These are phyloP conservation scores for Metschnikowia aberdeeniae DNA, from an alignment of 805 yeast genomes.

Conservation along the genomic window DNA sequence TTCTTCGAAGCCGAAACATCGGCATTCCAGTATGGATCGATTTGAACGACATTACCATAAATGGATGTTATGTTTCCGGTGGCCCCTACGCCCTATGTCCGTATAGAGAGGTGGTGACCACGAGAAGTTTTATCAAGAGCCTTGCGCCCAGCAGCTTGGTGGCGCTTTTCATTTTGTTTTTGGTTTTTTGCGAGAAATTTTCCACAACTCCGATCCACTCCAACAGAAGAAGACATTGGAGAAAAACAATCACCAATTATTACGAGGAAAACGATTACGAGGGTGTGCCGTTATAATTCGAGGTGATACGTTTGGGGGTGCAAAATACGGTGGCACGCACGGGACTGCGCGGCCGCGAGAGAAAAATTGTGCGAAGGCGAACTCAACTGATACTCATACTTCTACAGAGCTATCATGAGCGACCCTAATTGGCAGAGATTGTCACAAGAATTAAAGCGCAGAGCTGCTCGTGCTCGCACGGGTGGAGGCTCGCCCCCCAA, in stretches of 20 bases:
- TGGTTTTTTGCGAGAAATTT: constrained; percentile 51
- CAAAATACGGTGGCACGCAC: constrained; percentile 2
- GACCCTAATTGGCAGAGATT: constrained; percentile 40
- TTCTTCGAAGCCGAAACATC: constrained; percentile 23
- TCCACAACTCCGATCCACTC: constrained; percentile 65
- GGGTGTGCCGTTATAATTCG: constrained; percentile 71
- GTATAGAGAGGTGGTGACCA: constrained; percentile 53
- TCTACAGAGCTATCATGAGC: constrained; percentile 24
- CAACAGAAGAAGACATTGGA: constrained; percentile 57
- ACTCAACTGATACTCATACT: not conserved
- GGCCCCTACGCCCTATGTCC: constrained; percentile 80
- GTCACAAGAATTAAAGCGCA: constrained; percentile 39
- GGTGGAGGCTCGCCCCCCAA: constrained; percentile 29
- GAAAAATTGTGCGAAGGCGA: constrained; percentile 6
- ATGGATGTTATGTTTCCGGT: constrained; percentile 81
- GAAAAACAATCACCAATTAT: constrained; percentile 56
- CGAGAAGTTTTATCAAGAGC: constrained; percentile 55
- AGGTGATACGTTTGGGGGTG: not conserved
- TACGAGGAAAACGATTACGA: constrained; percentile 65
- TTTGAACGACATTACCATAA: constrained; percentile 68
- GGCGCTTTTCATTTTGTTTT: constrained; percentile 46
- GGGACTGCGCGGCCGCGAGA: constrained; percentile 5
- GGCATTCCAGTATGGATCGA: constrained; percentile 66
- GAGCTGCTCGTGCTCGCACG: constrained; percentile 23
- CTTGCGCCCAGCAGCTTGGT: constrained; percentile 65